These are phyloP conservation scores for Bathelium albidoporum DNA, from an alignment of 495 filamentous ascomycete genomes.

Conservation along the genomic window DNA sequence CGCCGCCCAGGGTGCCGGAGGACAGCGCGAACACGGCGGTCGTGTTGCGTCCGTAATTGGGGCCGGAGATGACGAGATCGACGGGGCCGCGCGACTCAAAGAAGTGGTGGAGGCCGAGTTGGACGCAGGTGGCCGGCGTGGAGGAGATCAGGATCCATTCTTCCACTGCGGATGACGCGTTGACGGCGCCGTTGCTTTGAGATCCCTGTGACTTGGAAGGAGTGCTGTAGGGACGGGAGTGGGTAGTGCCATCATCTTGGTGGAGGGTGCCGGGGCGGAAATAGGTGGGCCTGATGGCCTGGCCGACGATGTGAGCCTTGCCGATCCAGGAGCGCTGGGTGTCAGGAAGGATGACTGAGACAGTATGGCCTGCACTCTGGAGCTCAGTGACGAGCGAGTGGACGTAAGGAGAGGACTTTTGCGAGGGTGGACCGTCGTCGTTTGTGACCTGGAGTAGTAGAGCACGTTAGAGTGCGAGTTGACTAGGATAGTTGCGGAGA, in stretches of 20 bases:
- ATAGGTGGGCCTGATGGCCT: slow-evolving; percentile 77
- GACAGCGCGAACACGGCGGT: slow-evolving; percentile 86
- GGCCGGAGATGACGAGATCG: slow-evolving; percentile 80
- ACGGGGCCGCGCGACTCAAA: slow-evolving; percentile 68
- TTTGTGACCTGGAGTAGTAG: slow-evolving; percentile 53
- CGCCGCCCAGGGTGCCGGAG: slow-evolving; percentile 81
- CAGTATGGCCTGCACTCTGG: slow-evolving; percentile 64
- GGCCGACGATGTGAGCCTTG: slow-evolving; percentile 88
- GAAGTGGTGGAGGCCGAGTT: slow-evolving; percentile 84
- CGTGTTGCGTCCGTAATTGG: slow-evolving; percentile 91
- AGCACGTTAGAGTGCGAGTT: background rate
- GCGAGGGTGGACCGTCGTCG: slow-evolving; percentile 91
- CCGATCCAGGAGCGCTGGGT: slow-evolving; percentile 95
- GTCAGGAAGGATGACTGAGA: slow-evolving; percentile 84
- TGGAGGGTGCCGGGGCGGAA: slow-evolving; percentile 51
- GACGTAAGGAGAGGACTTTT: slow-evolving; percentile 84
- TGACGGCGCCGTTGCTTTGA: background rate
- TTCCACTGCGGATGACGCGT: slow-evolving; percentile 34
- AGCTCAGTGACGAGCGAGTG: slow-evolving; percentile 74
- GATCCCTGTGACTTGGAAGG: background rate
- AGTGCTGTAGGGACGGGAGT: slow-evolving; percentile 42
- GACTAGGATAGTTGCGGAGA: background rate
- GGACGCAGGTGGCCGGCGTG: slow-evolving; percentile 78
- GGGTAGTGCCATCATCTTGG: slow-evolving; percentile 54
- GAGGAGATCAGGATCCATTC: slow-evolving; percentile 91